Evolutionary conservation across 1,139 yeast genomes (phyloP).

Genomic region (Hyphopichia burtonii): DNA sequence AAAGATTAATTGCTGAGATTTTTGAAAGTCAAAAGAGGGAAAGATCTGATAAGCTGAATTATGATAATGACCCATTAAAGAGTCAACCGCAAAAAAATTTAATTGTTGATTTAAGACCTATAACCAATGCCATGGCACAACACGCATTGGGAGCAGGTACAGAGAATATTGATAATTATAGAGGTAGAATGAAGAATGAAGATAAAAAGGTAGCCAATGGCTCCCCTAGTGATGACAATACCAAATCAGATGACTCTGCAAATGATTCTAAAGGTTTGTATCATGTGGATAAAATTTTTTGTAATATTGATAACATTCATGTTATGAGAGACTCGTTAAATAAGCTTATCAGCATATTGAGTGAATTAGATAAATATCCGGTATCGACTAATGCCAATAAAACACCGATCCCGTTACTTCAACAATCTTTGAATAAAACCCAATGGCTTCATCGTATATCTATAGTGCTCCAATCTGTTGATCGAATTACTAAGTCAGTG

Average conservation of each 20-base stretch:
- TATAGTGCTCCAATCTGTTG: slow-evolving; percentile 72
- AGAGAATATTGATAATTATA: slow-evolving; percentile 85
- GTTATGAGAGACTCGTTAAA: slow-evolving; percentile 85
- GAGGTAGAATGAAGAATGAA: slow-evolving; percentile 24
- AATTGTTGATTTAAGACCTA: slow-evolving; percentile 87
- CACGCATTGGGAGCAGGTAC: slow-evolving; percentile 97
- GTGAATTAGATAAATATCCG: slow-evolving; percentile 63
- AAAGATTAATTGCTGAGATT: slow-evolving; percentile 70
- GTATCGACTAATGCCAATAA: slow-evolving; percentile 27
- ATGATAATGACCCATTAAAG: slow-evolving; percentile 19
- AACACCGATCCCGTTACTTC: slow-evolving; percentile 33
- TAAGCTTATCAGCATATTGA: slow-evolving; percentile 60
- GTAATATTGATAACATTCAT: slow-evolving; percentile 94
- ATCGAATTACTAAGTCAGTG: slow-evolving; percentile 73
- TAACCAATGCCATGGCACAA: slow-evolving; percentile 95
- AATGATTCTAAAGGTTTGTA: slow-evolving; percentile 6
- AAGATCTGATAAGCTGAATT: slow-evolving; percentile 14
- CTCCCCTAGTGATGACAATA: slow-evolving; percentile 1
- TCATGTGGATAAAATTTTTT: slow-evolving; percentile 60
- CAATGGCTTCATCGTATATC: slow-evolving; percentile 80
- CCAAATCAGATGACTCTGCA: background rate
- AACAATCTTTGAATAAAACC: slow-evolving; percentile 55
- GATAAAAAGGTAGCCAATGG: slow-evolving; percentile 4
- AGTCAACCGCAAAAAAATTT: slow-evolving; percentile 59
- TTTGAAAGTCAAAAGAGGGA: slow-evolving; percentile 50